A percentile compares a stretch with the other conserved stretches of the same genome.
These are phyloP conservation scores for Ogataea polymorpha DNA, from an alignment of 805 yeast genomes.

Conservation along the genomic window DNA sequence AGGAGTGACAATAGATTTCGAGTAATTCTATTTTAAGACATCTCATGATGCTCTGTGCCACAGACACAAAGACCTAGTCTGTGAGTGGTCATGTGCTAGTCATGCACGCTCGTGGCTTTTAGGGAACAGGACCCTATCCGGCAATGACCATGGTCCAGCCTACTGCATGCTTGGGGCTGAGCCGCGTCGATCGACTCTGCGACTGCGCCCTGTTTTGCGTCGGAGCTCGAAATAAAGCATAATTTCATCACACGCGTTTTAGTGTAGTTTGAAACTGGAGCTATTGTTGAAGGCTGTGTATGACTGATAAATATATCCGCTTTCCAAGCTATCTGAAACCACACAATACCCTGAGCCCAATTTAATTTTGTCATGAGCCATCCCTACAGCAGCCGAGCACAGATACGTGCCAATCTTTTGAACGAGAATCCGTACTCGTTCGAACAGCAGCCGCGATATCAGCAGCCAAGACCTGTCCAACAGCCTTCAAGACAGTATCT, in stretches of 20 bases:
- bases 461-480: neutral
- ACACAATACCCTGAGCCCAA: neutral
- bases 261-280: slow-evolving; percentile 1
- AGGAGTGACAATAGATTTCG: too few relatives aligned
- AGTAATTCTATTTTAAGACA: too few relatives aligned
- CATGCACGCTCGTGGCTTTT: too few relatives aligned
- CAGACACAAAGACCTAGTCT: too few relatives aligned
- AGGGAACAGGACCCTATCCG: neutral
- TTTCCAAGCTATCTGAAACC: neutral
- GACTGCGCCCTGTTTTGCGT: slow-evolving; percentile 1
- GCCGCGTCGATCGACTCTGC: slow-evolving; percentile 6
- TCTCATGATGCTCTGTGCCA: too few relatives aligned
- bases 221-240: neutral
- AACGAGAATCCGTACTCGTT: slow-evolving; percentile 14
- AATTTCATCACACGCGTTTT: slow-evolving; percentile 7
- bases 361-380: slow-evolving; percentile 12
- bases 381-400: slow-evolving; percentile 21
- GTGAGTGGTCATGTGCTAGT: too few relatives aligned
- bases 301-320: neutral
- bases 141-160: neutral
- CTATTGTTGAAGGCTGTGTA: slow-evolving; percentile 2
- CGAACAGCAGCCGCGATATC: slow-evolving; percentile 4
- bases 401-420: slow-evolving; percentile 25
- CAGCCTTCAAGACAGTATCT: slow-evolving; percentile 1
- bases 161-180: neutral